phyloP scores from a whole-genome alignment of 768 basidiomycete species.

The Mycena filopes region DNA sequence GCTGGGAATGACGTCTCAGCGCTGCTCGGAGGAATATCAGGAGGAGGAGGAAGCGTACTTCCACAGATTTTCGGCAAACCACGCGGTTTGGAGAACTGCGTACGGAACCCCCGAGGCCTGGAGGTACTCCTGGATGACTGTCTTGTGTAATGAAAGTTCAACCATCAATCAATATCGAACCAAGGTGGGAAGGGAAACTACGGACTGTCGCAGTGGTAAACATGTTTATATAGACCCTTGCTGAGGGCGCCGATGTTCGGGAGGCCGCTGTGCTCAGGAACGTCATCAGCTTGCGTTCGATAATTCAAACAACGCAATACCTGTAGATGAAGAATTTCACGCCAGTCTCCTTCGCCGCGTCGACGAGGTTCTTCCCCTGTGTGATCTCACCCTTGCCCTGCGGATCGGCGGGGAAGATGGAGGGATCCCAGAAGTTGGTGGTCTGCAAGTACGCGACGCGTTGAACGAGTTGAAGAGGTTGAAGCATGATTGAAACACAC shows the following conservation, averaged over 20 bases:
- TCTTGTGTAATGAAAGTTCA: neutral
- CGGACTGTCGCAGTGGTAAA: neutral
- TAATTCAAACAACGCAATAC: conserved; percentile 17
- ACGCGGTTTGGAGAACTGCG: neutral
- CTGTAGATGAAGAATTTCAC: conserved; percentile 46
- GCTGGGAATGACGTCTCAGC: neutral
- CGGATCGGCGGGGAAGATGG: conserved; percentile 30
- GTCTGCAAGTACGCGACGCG: neutral
- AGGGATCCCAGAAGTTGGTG: conserved; percentile 39
- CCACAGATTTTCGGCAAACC: conserved; percentile 25
- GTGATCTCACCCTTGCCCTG: conserved; percentile 33
- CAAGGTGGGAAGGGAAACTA: neutral
- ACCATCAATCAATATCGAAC: neutral
- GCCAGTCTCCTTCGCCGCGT: conserved; percentile 35
- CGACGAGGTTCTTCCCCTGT: conserved; percentile 44
- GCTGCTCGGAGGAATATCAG: too few species aligned
- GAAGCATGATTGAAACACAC: neutral
- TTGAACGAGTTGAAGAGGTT: too few species aligned
- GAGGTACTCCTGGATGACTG: neutral
- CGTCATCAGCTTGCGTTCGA: neutral
- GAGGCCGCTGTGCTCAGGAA: neutral
- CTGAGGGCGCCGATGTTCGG: neutral
- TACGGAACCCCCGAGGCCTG: neutral
- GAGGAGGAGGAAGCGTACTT: neutral
- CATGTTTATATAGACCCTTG: neutral